Evolutionary conservation across 805 yeast genomes (phyloP).

Genomic region (Teunomyces gatunensis): DNA sequence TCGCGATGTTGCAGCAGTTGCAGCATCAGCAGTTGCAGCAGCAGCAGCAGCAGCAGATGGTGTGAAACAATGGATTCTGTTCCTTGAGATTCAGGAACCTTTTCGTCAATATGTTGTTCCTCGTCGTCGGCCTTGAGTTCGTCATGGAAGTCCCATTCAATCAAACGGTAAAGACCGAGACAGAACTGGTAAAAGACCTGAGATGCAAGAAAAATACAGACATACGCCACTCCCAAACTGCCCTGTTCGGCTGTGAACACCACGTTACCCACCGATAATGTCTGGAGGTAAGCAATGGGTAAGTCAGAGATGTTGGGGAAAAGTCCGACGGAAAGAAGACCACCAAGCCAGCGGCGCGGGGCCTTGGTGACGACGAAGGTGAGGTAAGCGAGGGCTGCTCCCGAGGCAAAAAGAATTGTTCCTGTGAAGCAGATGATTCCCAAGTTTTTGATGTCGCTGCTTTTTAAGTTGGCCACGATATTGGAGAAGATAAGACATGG

Average conservation of each 20-base stretch:
- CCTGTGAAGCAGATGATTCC: slow-evolving; percentile 60
- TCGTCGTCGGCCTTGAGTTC: slow-evolving; percentile 17
- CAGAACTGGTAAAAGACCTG: slow-evolving; percentile 71
- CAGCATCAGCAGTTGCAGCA: not conserved
- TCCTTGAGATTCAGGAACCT: not conserved
- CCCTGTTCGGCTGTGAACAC: slow-evolving; percentile 58
- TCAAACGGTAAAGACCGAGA: slow-evolving; percentile 67
- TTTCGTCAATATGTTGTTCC: not conserved
- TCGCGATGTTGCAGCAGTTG: not conserved
- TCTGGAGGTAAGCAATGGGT: slow-evolving; percentile 80
- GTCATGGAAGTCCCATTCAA: slow-evolving; percentile 66
- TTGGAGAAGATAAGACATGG: slow-evolving; percentile 78
- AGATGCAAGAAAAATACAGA: slow-evolving; percentile 70
- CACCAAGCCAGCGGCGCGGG: slow-evolving; percentile 77
- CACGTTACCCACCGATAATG: slow-evolving; percentile 60
- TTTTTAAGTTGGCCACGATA: slow-evolving; percentile 62
- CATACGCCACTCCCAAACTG: slow-evolving; percentile 77
- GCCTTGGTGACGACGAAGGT: slow-evolving; percentile 53
- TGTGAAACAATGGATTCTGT: not conserved
- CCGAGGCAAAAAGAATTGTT: slow-evolving; percentile 49
- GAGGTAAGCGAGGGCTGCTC: slow-evolving; percentile 44
- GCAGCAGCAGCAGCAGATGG: not conserved
- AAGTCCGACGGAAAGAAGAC: slow-evolving; percentile 66
- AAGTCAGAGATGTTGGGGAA: slow-evolving; percentile 80
- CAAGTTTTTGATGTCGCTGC: slow-evolving; percentile 64